These are phyloP conservation scores for Zygotorulaspora chibaensis DNA, from an alignment of 805 yeast genomes.

Conservation along the genomic window DNA sequence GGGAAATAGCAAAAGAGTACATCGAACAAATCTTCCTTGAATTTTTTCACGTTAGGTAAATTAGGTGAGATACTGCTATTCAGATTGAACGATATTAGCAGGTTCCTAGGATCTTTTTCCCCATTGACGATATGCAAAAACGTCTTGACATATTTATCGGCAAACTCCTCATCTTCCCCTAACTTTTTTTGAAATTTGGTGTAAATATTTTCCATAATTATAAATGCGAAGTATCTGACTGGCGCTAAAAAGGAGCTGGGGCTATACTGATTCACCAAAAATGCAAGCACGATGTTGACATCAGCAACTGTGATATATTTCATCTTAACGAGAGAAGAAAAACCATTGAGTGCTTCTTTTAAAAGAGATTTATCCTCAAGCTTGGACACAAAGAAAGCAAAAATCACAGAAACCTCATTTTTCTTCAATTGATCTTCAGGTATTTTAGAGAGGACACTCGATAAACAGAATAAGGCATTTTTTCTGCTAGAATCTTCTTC, in stretches of 20 bases:
- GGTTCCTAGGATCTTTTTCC: constrained; percentile 92
- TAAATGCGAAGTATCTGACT: constrained; percentile 57
- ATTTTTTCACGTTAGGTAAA: constrained; percentile 37
- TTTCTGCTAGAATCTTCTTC: constrained; percentile 51
- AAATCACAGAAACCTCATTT: constrained; percentile 39
- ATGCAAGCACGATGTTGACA: constrained; percentile 37
- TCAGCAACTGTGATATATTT: constrained; percentile 41
- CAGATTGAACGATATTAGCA: constrained; percentile 63
- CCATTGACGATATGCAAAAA: constrained; percentile 72
- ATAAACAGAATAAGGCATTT: constrained; percentile 44
- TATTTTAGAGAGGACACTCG: constrained; percentile 36
- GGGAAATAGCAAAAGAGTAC: constrained; percentile 94
- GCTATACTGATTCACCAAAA: constrained; percentile 42
- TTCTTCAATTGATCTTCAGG: constrained; percentile 31
- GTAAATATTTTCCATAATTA: constrained; percentile 41
- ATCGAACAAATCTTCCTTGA: constrained; percentile 72
- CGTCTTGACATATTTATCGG: constrained; percentile 46
- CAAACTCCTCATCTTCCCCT: constrained; percentile 20
- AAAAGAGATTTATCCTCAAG: constrained; percentile 59
- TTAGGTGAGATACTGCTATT: constrained; percentile 43
- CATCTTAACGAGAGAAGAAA: constrained; percentile 50
- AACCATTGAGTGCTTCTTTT: constrained; percentile 49
- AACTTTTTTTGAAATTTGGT: constrained; percentile 27
- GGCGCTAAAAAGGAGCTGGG: constrained; percentile 58
- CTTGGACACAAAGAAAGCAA: constrained; percentile 58